phyloP scores from a whole-genome alignment of 2,329 filamentous ascomycete species.

The Colletotrichum echinochloae region DNA sequence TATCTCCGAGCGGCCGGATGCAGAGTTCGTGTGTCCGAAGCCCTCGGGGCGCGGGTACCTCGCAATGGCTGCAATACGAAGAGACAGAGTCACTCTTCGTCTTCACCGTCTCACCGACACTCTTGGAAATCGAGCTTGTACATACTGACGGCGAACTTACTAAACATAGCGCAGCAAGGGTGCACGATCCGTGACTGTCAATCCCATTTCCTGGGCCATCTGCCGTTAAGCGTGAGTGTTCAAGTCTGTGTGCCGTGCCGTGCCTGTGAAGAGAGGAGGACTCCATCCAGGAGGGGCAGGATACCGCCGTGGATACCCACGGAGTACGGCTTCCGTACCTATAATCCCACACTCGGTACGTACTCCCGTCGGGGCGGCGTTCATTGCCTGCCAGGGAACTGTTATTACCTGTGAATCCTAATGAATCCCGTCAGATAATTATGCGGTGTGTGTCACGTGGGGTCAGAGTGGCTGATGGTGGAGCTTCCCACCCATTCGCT shows the following conservation, averaged over 20 bases:
- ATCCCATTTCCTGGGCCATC: background rate
- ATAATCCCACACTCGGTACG: conserved; percentile 3
- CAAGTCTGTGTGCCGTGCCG: background rate
- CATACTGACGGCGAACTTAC: background rate
- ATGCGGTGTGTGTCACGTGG: conserved; percentile 41
- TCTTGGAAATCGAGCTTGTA: background rate
- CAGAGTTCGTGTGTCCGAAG: conserved; percentile 36
- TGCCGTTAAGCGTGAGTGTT: background rate
- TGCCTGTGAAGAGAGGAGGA: background rate
- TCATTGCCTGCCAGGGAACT: conserved; percentile 16
- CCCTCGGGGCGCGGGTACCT: conserved; percentile 26
- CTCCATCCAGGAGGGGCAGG: background rate
- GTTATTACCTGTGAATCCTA: conserved; percentile 20
- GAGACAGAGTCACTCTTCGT: background rate
- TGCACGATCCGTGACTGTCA: conserved; percentile 1
- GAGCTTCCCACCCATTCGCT: conserved; percentile 10
- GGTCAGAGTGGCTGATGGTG: conserved; percentile 36
- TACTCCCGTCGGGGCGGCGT: background rate
- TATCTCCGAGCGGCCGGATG: conserved; percentile 41
- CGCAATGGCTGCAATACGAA: conserved; percentile 30
- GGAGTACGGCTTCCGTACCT: no score
- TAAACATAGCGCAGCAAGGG: background rate
- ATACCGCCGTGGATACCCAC: no score
- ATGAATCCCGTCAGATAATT: conserved; percentile 30
- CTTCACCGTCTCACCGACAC: conserved; percentile 22